Evolutionary conservation across 805 yeast species (phyloP).

Genomic region (Blastobotrys attinorum): DNA sequence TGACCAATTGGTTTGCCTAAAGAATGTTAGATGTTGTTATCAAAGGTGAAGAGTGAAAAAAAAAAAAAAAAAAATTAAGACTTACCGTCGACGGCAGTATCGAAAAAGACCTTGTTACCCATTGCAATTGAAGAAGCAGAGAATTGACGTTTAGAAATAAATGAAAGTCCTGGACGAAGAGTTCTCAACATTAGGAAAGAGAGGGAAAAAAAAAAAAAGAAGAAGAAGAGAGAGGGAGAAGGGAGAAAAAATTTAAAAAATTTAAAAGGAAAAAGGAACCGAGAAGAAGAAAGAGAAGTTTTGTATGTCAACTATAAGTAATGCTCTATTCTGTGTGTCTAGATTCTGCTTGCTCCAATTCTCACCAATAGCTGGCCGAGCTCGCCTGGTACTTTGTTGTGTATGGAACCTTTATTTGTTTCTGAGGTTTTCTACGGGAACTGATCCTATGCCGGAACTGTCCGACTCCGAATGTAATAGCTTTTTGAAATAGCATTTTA

Average conservation of each 20-base stretch:
- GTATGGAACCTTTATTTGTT: too few relatives aligned
- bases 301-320: too few relatives aligned
- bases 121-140: constrained; percentile 18
- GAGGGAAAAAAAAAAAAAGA: background rate
- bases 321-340: background rate
- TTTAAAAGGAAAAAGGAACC: background rate
- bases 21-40: constrained; percentile 1
- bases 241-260: too few relatives aligned
- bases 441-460: too few relatives aligned
- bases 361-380: too few relatives aligned
- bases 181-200: constrained; percentile 8
- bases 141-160: constrained; percentile 4
- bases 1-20: constrained; percentile 64
- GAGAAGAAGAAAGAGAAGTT: background rate
- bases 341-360: too few relatives aligned
- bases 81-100: constrained; percentile 61
- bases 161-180: constrained; percentile 1
- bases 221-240: background rate
- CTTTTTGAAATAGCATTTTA: too few relatives aligned
- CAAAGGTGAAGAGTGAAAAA: background rate
- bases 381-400: too few relatives aligned
- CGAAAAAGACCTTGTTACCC: constrained; percentile 60
- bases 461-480: too few relatives aligned
- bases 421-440: too few relatives aligned
- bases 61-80: background rate